Percentiles rank a stretch among this genome's conserved stretches.
Evolutionary conservation across 2,329 filamentous ascomycete species (phyloP).

Genomic region (Myriosclerotinia duriaeana): DNA sequence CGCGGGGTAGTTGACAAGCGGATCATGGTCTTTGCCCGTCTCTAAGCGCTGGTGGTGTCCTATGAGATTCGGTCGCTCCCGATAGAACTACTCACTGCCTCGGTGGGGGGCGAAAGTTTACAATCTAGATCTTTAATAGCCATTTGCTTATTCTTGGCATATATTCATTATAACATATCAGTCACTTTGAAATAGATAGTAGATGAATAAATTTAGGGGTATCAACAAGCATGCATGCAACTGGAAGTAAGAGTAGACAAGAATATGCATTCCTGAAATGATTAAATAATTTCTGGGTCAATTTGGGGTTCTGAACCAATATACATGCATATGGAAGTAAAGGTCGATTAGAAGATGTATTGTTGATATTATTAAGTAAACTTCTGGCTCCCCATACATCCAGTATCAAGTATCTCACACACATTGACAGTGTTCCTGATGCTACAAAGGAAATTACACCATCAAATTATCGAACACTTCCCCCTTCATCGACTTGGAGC

Average conservation of each 20-base stretch:
- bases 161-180: no score
- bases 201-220: no score
- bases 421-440: slow-evolving; percentile 16
- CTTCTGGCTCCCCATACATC: slow-evolving; percentile 1
- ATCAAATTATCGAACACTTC: slow-evolving; percentile 6
- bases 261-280: background rate
- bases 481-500: background rate
- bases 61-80: background rate
- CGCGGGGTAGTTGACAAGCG: slow-evolving; percentile 16
- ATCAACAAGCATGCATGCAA: no score
- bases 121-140: background rate
- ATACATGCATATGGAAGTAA: background rate
- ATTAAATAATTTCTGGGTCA: background rate
- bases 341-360: background rate
- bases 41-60: slow-evolving; percentile 8
- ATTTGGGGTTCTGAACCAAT: no score
- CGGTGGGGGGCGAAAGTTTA: background rate
- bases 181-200: no score
- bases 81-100: background rate
- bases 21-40: slow-evolving; percentile 16
- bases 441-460: slow-evolving; percentile 14
- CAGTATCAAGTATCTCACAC: slow-evolving; percentile 8
- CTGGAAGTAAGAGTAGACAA: background rate
- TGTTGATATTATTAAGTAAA: background rate
- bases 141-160: background rate